Percentiles rank a stretch among this genome's conserved stretches.
These are phyloP conservation scores for Rhynchosporium secalis DNA, from an alignment of 2,329 filamentous ascomycete genomes.

Conservation along the genomic window DNA sequence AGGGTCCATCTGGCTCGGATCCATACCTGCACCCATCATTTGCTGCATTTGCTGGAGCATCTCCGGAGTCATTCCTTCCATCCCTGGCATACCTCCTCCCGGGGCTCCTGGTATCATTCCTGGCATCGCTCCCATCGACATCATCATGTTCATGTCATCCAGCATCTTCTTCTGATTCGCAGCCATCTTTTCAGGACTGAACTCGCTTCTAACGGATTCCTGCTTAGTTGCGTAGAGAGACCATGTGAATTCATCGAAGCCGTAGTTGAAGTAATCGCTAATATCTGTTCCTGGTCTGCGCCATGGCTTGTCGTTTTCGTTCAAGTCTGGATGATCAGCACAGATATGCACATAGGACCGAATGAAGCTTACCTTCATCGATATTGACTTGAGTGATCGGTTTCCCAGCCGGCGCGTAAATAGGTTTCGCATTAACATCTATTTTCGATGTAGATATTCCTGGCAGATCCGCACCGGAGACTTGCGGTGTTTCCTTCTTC, in stretches of 20 bases:
- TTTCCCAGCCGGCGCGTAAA: constrained; percentile 77
- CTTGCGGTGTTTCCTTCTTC: constrained; percentile 40
- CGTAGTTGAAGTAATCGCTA: constrained; percentile 98
- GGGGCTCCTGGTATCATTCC: constrained; percentile 46
- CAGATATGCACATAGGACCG: neutral
- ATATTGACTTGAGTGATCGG: constrained; percentile 76
- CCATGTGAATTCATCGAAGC: constrained; percentile 98
- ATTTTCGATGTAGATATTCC: constrained; percentile 78
- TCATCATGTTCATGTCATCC: constrained; percentile 70
- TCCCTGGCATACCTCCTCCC: constrained; percentile 50
- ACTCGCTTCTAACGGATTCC: constrained; percentile 73
- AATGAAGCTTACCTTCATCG: constrained; percentile 55
- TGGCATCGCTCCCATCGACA: constrained; percentile 52
- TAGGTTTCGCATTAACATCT: constrained; percentile 79
- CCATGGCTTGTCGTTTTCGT: constrained; percentile 90
- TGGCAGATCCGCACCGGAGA: constrained; percentile 52
- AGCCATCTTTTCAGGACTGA: constrained; percentile 64
- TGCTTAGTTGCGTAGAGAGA: constrained; percentile 91
- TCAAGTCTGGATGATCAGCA: constrained; percentile 52
- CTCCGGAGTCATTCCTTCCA: constrained; percentile 65
- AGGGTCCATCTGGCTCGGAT: constrained; percentile 67
- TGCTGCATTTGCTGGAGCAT: constrained; percentile 71
- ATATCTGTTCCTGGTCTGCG: constrained; percentile 90
- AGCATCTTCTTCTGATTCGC: constrained; percentile 76
- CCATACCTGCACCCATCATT: constrained; percentile 66